Percentiles rank a stretch among this genome's conserved stretches.
Conservation (phyloP, 1,284 basidiomycete genomes). For the Cerrena zonata region DNA sequence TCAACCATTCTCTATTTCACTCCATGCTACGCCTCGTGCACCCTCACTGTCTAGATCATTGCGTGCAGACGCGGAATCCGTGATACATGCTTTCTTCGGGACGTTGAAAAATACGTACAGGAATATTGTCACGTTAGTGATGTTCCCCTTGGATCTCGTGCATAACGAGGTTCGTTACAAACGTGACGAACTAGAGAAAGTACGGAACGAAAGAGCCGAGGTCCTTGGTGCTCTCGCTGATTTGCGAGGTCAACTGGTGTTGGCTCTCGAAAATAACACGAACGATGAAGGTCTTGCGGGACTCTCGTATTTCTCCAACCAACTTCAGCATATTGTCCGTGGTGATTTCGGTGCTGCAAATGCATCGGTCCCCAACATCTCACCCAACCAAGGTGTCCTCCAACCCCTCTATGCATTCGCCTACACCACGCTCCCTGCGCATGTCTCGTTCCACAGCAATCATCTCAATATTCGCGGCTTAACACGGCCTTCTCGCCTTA, state of each 20-base stretch:
- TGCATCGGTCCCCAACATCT: not conserved
- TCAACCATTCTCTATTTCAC: slow-evolving; percentile 22
- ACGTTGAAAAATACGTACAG: slow-evolving; percentile 14
- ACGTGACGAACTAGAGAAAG: slow-evolving; percentile 48
- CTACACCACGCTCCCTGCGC: slow-evolving; percentile 24
- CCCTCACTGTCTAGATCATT: not conserved
- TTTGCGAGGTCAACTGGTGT: slow-evolving; percentile 41
- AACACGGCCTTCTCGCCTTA: slow-evolving; percentile 52
- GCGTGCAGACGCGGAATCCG: slow-evolving; percentile 16
- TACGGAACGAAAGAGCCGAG: slow-evolving; percentile 61
- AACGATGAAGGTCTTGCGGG: slow-evolving; percentile 11
- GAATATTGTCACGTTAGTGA: slow-evolving; percentile 21
- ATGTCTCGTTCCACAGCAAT: slow-evolving; percentile 26
- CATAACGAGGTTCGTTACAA: slow-evolving; percentile 61
- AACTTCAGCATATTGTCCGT: slow-evolving; percentile 14
- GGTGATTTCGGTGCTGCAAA: not conserved
- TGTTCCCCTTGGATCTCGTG: slow-evolving; percentile 49
- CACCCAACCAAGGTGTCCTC: not conserved
- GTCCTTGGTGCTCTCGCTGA: slow-evolving; percentile 53
- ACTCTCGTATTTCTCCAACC: slow-evolving; percentile 14
- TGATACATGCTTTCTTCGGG: slow-evolving; percentile 11
- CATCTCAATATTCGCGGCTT: slow-evolving; percentile 36
- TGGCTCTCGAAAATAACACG: slow-evolving; percentile 18
- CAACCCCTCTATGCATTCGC: slow-evolving; percentile 15
- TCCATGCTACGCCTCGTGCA: not conserved